phyloP scores from a whole-genome alignment of 352 stramenopile species.

The Heterotrichella gracilis region DNA sequence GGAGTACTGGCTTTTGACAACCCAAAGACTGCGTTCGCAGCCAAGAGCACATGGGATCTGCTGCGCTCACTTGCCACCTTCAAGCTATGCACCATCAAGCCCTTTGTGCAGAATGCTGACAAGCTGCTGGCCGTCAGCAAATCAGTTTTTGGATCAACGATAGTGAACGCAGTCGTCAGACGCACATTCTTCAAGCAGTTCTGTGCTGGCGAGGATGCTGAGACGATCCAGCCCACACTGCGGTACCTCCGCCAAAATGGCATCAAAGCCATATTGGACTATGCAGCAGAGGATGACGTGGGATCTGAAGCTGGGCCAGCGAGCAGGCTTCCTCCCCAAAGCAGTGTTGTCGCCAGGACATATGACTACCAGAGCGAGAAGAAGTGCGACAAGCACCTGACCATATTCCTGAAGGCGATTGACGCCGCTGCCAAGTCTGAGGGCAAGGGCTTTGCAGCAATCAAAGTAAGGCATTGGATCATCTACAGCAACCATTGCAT shows the following conservation, averaged over 20 bases:
- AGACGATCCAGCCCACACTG: slow-evolving; percentile 40
- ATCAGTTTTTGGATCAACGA: slow-evolving; percentile 32
- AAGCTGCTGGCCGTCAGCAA: slow-evolving; percentile 39
- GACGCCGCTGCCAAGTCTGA: slow-evolving; percentile 31
- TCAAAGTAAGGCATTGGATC: too few relatives aligned
- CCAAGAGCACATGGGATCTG: too few relatives aligned
- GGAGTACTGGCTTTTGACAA: too few relatives aligned
- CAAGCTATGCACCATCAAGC: slow-evolving; percentile 37
- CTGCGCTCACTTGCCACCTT: slow-evolving; percentile 47
- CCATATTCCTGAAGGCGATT: slow-evolving; percentile 40
- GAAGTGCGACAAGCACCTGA: slow-evolving; percentile 53
- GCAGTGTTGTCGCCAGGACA: slow-evolving; percentile 43
- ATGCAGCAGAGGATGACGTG: slow-evolving; percentile 66
- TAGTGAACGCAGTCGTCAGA: slow-evolving; percentile 34
- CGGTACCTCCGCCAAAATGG: slow-evolving; percentile 34
- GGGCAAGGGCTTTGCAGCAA: too few relatives aligned
- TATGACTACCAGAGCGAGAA: slow-evolving; percentile 73
- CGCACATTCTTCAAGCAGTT: slow-evolving; percentile 67
- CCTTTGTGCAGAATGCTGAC: slow-evolving; percentile 48
- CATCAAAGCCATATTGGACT: slow-evolving; percentile 75
- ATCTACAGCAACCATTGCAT: too few relatives aligned
- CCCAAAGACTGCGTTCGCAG: too few relatives aligned
- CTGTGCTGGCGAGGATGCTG: slow-evolving; percentile 53
- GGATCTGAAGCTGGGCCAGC: slow-evolving; percentile 73
- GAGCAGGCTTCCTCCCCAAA: slow-evolving; percentile 30